Conservation (phyloP, 148 eudicot species). For the Camellia granthamiana region DNA sequence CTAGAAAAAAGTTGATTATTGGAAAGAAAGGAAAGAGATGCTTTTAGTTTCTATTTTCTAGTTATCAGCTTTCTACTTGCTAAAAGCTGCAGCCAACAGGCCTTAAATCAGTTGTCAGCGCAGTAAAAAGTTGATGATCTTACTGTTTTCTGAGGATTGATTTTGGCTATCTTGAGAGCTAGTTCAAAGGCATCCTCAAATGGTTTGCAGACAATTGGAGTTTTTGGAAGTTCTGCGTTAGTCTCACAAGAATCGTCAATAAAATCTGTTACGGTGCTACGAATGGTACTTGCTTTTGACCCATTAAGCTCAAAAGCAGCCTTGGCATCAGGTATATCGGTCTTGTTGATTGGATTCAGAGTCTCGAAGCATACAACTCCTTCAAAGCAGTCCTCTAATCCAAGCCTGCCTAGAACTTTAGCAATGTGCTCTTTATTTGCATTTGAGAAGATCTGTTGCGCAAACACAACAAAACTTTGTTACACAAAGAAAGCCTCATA, state of each 20-base stretch:
- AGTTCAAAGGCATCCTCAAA: constrained; percentile 52
- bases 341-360: constrained; percentile 45
- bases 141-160: constrained; percentile 71
- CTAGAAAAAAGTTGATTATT: no score
- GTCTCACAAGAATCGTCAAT: constrained; percentile 37
- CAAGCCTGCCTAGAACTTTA: constrained; percentile 58
- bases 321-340: constrained; percentile 4
- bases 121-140: constrained; percentile 13
- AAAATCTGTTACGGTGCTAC: constrained; percentile 28
- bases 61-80: no score
- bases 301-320: constrained; percentile 17
- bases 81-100: background rate
- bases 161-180: constrained; percentile 60
- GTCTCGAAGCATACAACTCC: constrained; percentile 78
- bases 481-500: background rate
- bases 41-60: no score
- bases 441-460: constrained; percentile 72
- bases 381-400: constrained; percentile 86
- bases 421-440: constrained; percentile 70
- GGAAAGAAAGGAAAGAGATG: no score
- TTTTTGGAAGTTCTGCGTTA: constrained; percentile 38
- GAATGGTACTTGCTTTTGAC: constrained; percentile 7
- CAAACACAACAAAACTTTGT: background rate
- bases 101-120: no score
- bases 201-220: constrained; percentile 82